A percentile compares a stretch with the other conserved stretches of the same genome.
Conservation (phyloP, 768 basidiomycete species). For the Mycena alexandri region DNA sequence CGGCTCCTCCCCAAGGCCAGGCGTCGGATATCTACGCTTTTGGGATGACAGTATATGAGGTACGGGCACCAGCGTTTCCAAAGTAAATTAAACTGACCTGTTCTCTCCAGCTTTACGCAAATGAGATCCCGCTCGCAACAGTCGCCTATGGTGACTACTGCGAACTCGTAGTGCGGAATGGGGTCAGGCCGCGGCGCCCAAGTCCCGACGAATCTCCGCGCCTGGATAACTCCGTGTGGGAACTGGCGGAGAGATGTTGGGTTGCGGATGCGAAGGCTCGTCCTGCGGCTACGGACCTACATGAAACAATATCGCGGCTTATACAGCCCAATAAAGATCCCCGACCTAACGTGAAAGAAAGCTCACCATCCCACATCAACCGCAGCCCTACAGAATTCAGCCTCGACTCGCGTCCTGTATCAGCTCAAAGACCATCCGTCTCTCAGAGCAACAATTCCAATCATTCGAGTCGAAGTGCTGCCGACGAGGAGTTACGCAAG, state of each 20-base stretch:
- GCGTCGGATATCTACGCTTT: too few relatives aligned
- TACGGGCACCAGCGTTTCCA: too few relatives aligned
- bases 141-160: constrained; percentile 31
- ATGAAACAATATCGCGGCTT: neutral
- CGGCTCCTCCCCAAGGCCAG: too few relatives aligned
- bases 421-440: too few relatives aligned
- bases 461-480: too few relatives aligned
- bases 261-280: constrained; percentile 30
- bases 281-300: constrained; percentile 30
- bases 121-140: constrained; percentile 38
- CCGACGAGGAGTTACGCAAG: too few relatives aligned
- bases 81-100: too few relatives aligned
- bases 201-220: constrained; percentile 39
- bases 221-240: constrained; percentile 42
- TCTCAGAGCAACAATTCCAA: too few relatives aligned
- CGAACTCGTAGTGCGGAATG: constrained; percentile 29
- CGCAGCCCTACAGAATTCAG: too few relatives aligned
- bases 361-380: too few relatives aligned
- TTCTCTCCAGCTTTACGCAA: constrained; percentile 30
- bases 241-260: constrained; percentile 42
- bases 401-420: too few relatives aligned
- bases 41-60: too few relatives aligned
- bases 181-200: constrained; percentile 41
- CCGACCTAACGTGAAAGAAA: neutral
- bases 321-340: neutral